Percentiles rank a stretch among this genome's conserved stretches.
Evolutionary conservation across 352 stramenopile genomes (phyloP).

Genomic region (Globisporangium megalacanthum): DNA sequence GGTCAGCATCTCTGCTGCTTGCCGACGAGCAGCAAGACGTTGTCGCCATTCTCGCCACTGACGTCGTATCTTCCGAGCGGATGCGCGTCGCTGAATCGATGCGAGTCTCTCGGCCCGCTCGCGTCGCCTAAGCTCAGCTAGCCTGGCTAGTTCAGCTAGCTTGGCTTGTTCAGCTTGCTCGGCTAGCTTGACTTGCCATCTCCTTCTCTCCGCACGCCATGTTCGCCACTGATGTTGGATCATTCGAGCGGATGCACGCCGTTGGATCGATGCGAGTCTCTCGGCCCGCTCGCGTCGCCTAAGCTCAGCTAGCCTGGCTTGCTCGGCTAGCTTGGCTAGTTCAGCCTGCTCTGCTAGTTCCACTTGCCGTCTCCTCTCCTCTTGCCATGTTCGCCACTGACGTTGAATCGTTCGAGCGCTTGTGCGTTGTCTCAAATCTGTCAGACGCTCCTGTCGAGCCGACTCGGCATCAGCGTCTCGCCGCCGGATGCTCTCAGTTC

Average conservation of each 20-base stretch:
- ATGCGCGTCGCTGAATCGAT: background rate
- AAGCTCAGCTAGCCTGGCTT: background rate
- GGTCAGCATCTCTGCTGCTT: background rate
- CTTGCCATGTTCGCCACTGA: background rate
- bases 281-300: slow-evolving; percentile 3
- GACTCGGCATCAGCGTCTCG: background rate
- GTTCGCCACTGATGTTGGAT: background rate
- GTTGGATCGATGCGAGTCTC: slow-evolving; percentile 1
- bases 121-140: background rate
- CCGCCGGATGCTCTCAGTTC: background rate
- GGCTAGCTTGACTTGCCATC: no score
- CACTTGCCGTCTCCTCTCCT: no score
- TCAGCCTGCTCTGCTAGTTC: no score
- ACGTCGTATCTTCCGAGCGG: slow-evolving; percentile 5
- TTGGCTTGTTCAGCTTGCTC: no score
- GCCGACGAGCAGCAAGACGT: slow-evolving; percentile 7
- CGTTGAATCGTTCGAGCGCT: slow-evolving; percentile 6
- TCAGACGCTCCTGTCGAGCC: background rate
- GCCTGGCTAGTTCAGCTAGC: no score
- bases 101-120: slow-evolving; percentile 3
- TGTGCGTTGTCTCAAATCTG: background rate
- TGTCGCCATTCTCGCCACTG: background rate
- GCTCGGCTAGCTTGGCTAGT: no score
- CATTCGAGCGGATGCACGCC: background rate
- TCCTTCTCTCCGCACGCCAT: background rate